Base-by-base conservation (phyloP, 2,329 filamentous ascomycete genomes). In the Emmonsia crescens region DNA sequence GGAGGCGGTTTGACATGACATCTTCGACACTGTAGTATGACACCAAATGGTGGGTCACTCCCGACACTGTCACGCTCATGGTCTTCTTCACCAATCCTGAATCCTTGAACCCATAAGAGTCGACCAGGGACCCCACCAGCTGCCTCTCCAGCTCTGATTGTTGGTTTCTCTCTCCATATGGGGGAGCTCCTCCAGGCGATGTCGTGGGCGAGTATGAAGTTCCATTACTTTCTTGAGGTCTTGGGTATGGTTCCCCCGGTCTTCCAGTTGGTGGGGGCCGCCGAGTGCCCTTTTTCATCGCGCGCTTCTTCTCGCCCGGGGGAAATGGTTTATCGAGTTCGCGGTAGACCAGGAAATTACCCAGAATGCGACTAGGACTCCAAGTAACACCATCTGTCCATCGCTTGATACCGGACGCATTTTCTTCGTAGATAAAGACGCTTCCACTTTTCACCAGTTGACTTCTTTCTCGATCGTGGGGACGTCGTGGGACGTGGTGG, bases 331-430 rank as follows among this genome's bases (percentile, higher is more conserved):
- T 85, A 65, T 89, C 84, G 51, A 95, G 81, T 72, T 96, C 89
- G 36, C 91, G 85, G 70, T 96, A 96, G 67, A 95, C 84, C 51
- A 96, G 81, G 68, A 91, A 95, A 71, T 94, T 94, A 62, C 87
- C 88, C 56, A 93, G 79, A 56, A 95, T 93, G 19, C 89, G 86
- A 73, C 87, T 95, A 0, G 92, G 92, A 67, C 89, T 95, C 92
- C 92, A 96, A 6, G 88, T 87, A 12, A 93, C 85, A 16, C 92
- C 91, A 68, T 96, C 92, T 0, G 91, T 96, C 92, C 92, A 96
- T 61, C 92, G 83, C 77, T 95, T 95, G 76, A 96, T 96, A 5
- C 91, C 91, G 0, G 91, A 95, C 0, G 89, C 87, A 64, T 90
- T 87, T 73, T 96, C 91, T 70, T 96, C 91, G 73, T 96, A 96